Evolutionary conservation across 768 basidiomycete species (phyloP), one percentile per base, ranked within the genome.

Genomic region (Agaricus sinodeliciosus): DNA sequence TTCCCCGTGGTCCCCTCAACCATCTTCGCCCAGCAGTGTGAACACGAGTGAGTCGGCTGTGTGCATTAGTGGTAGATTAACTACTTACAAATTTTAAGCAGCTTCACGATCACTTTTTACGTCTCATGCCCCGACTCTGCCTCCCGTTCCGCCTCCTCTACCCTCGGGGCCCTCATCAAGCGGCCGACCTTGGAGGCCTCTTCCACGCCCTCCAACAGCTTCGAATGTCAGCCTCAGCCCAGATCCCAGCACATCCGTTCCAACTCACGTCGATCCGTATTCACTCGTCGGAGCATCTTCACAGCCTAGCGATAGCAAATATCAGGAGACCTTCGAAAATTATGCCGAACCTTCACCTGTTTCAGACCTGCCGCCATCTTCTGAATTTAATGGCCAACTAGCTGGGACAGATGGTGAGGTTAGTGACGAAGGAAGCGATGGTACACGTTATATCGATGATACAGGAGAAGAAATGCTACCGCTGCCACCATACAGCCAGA

Each of bases 11-110:
- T 41, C 52, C 2, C 28, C 31, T 41, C 45, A 54, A 26, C 52
- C 52, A 22, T 44, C 52, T 34, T 47, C 52, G 11, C 25, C 49
- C 11, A 55, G 45, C 42, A 51, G 47, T 13, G 48, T 52, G 43
- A 41, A 16, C 16, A 40, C 50, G 16, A 31, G 49, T 49, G 18
- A 45, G 34, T 51, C 40, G 34, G 37, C 27, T 19, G 18, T 18
- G 35, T 52, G 27, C 16, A 40, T 43, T 40, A 37, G 11, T 34
- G 43, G 19, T 28, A 43, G 9, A 48, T 43, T n/a, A 13, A 43
- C 7, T 37, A 44, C 16, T 51, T 48, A 35, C 36, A 41, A 22
- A 47, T 43, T 45, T n/a, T 22, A 35, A 27, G 19, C 28, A 54
- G 52, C 52, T 26, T 48, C 44, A 16, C 19, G 43, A n/a, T 12